Evolutionary conservation across 768 basidiomycete genomes (phyloP), one percentile per base, ranked within the genome.

Genomic region (Leccinellum luteum): DNA sequence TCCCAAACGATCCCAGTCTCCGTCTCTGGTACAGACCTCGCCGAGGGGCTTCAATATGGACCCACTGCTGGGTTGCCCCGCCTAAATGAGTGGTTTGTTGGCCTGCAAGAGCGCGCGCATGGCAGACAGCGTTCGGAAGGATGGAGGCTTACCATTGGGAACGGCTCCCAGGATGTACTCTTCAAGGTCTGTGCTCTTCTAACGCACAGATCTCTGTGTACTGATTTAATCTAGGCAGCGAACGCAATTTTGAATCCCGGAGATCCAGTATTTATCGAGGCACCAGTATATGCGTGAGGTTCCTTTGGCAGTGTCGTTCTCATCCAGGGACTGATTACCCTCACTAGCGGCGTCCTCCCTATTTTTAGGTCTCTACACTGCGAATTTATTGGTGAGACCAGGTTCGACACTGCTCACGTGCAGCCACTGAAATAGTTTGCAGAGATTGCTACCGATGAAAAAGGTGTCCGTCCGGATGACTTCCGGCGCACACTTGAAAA

Each of bases 91-190:
- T 94, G 91, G 90, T 67, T 93, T 14, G 71, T 78, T 49, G 83
- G 82, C 5, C 73, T 98, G 54, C 93, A 97, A 70, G 84, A 82
- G 62, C 66, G 70, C 10, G 77, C 78, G 41, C 95, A 98, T 65
- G 83, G 82, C 4, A 78, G 92, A 47, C 76, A 77, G 50, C 69
- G 65, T 44, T 80, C 77, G 2, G 84, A 83, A 62, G 86, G 85
- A 7, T 98, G 94, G 94, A 76, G 77, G 44, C 70, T 94, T 10
- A 85, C 83, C 43, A 75, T 97, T 10, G 93, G 94, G 2, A 79
- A 80, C 41, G 95, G 95, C 12, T 91, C 90, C 45, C 95, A 97
- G 73, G 94, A 97, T 76, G 69, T 93, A 61, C 83, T 98, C 51
- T 88, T 80, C 75, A 97, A 95, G 82, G 93, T 90, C 63, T 0